phyloP scores from a whole-genome alignment of 2,329 filamentous ascomycete genomes.

The Penicillium sp. region DNA sequence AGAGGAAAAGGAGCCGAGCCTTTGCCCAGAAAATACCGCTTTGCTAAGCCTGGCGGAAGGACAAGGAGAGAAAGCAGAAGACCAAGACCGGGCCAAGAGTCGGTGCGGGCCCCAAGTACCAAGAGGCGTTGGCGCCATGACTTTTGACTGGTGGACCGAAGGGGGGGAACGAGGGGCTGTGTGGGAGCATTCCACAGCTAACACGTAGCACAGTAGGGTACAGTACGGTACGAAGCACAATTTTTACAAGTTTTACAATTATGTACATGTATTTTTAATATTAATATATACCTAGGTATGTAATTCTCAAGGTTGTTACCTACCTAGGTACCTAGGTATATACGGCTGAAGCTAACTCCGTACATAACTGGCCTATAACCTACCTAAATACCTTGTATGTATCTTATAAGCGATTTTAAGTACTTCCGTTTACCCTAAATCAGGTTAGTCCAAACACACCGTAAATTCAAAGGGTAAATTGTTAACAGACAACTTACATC shows the following conservation, averaged over 20 bases:
- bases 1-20: conserved; percentile 32
- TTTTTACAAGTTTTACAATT: not conserved
- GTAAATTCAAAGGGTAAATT: not conserved
- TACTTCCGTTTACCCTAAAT: not conserved
- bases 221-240: not conserved
- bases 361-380: not conserved
- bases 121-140: conserved; percentile 15
- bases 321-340: too few species aligned
- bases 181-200: conserved; percentile 15
- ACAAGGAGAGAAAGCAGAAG: conserved; percentile 28
- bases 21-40: conserved; percentile 39
- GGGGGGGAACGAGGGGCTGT: conserved; percentile 18
- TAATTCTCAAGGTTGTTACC: not conserved
- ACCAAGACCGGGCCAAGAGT: conserved; percentile 40
- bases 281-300: not conserved
- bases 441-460: not conserved
- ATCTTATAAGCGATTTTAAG: not conserved
- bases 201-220: conserved; percentile 10
- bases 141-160: conserved; percentile 19
- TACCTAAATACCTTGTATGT: not conserved
- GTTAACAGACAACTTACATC: not conserved
- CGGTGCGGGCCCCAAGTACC: conserved; percentile 23
- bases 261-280: not conserved
- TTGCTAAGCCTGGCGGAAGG: conserved; percentile 35
- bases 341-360: not conserved